Evolutionary conservation across 1,284 basidiomycete genomes (phyloP), one percentile per base, ranked within the genome.

Genomic region (Phellopilus nigrolimitatus): DNA sequence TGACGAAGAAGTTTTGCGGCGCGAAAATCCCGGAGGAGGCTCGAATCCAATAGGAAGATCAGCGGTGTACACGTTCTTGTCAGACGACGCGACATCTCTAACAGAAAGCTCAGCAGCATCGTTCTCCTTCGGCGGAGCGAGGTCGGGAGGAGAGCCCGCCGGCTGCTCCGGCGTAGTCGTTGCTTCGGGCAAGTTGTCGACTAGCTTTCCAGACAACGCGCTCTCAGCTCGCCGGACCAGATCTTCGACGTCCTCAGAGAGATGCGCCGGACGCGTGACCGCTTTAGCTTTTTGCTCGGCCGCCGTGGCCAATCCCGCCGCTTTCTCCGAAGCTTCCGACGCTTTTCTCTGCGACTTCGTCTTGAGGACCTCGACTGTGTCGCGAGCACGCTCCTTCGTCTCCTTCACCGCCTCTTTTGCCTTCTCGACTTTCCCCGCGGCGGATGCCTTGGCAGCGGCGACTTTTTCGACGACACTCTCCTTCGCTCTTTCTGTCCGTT

Each of bases 21-120:
- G 76, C 47, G 74, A 73, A 68, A 81, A 95, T 17, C 94, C 94
- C 27, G 91, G 91, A 39, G 93, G 93, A 13, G 88, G 89, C 66
- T 97, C 92, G 64, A 89, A 90, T 5, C 93, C 94, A 49, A 97
- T 69, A 19, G 93, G 94, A 31, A 97, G 75, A n/a, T 86, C 81
- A 12, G 69, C 76, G 36, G 71, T 69, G 64, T 94, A 95, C 24
- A 88, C 68, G 55, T 77, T 72, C 56, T 78, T 72, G 46, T 68
- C 67, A 5, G 68, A 58, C 17, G 63, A 56, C 24, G 61, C 56
- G 34, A 13, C 15, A 7, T 51, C 59, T 39, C 53, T 49, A 39
- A 66, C 59, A 34, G 62, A 50, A 19, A 64, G 52, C 45, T 65
- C 51, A 3, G 53, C n/a, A 49, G 46, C 57, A 13, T 60, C 59